Evolutionary conservation across 345 rosid species (phyloP).

Genomic region (Bruguiera parviflora): DNA sequence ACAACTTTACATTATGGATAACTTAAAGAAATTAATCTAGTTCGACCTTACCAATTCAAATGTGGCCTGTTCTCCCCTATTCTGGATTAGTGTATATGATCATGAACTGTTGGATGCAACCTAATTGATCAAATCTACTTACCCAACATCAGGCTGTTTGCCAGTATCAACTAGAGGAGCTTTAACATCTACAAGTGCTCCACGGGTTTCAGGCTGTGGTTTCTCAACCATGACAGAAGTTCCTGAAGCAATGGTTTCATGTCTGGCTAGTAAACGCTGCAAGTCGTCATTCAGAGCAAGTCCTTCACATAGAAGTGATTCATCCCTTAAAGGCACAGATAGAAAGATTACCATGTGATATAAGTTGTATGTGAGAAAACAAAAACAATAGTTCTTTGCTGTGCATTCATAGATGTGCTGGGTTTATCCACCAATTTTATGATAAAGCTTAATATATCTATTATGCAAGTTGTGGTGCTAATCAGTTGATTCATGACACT

Average conservation of each 20-base stretch:
- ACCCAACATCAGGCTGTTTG: constrained; percentile 54
- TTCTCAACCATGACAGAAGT: constrained; percentile 42
- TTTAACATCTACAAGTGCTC: constrained; percentile 53
- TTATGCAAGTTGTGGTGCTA: neutral
- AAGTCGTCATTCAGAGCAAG: constrained; percentile 89
- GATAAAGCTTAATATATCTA: neutral
- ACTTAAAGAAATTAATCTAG: neutral
- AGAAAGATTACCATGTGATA: neutral
- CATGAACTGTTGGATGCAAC: neutral
- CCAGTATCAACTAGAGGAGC: constrained; percentile 80
- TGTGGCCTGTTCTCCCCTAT: too few relatives aligned
- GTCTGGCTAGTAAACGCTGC: constrained; percentile 87
- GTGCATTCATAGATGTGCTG: neutral
- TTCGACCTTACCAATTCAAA: neutral
- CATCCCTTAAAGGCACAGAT: constrained; percentile 61
- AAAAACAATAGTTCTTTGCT: neutral
- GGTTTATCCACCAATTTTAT: neutral
- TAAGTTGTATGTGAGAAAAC: neutral
- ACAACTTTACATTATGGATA: neutral
- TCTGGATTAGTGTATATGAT: too few relatives aligned
- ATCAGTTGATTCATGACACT: neutral
- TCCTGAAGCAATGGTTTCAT: constrained; percentile 82
- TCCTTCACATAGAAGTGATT: constrained; percentile 85
- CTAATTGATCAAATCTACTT: constrained; percentile 18
- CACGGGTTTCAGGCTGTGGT: constrained; percentile 52